Percentiles rank a stretch among this genome's conserved stretches.
These are phyloP conservation scores for Aurifilum marmelostoma DNA, from an alignment of 2,329 filamentous ascomycete species.

Conservation along the genomic window DNA sequence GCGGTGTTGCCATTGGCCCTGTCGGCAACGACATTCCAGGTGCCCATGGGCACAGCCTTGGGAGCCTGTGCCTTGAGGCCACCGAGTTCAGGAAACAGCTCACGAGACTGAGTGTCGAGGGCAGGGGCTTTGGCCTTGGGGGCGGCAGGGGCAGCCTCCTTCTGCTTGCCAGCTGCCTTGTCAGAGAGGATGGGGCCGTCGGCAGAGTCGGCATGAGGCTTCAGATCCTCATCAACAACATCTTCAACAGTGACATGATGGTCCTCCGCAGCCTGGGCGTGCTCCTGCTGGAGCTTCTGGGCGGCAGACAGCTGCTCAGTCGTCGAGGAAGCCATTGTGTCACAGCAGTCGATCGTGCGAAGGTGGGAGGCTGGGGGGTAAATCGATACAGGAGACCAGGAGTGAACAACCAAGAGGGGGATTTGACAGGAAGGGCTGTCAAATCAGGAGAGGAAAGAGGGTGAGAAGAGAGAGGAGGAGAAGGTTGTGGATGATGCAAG, in stretches of 20 bases:
- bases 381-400: conserved; percentile 32
- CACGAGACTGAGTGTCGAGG: conserved; percentile 84
- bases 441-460: conserved; percentile 21
- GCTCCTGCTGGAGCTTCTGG: conserved; percentile 68
- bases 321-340: conserved; percentile 47
- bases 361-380: conserved; percentile 27
- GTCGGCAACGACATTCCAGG: conserved; percentile 67
- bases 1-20: conserved; percentile 64
- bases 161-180: conserved; percentile 72
- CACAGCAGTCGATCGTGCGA: conserved; percentile 10
- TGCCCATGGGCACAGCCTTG: conserved; percentile 59
- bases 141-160: conserved; percentile 38
- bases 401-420: conserved; percentile 28
- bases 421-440: conserved; percentile 31
- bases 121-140: conserved; percentile 43
- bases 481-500: conserved; percentile 15
- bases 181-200: conserved; percentile 55
- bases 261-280: conserved; percentile 49
- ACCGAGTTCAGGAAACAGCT: conserved; percentile 92
- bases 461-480: not conserved
- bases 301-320: conserved; percentile 54
- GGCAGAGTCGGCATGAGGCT: conserved; percentile 44
- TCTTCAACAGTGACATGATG: conserved; percentile 78
- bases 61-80: conserved; percentile 68
- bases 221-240: conserved; percentile 72